Conservation (phyloP, 2,329 filamentous ascomycete genomes). For the Cordyceps pruinosa region DNA sequence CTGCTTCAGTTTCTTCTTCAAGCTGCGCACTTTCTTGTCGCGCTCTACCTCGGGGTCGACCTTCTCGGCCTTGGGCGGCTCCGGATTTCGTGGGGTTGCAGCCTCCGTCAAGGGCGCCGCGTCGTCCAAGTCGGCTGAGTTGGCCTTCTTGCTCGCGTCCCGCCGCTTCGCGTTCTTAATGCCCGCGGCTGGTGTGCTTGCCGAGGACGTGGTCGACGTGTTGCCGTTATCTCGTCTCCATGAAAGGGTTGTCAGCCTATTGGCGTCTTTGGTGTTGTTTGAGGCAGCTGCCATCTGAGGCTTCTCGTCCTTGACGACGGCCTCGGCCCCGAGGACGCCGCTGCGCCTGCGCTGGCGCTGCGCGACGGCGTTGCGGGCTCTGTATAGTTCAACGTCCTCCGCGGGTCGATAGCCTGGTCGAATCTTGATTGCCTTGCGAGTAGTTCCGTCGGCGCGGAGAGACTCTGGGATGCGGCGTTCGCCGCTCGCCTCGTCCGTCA, state of each 20-base stretch:
- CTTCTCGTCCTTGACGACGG: slow-evolving; percentile 43
- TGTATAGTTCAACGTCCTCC: slow-evolving; percentile 94
- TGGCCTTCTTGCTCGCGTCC: slow-evolving; percentile 50
- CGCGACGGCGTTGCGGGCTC: slow-evolving; percentile 79
- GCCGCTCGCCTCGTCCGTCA: slow-evolving; percentile 67
- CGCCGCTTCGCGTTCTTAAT: slow-evolving; percentile 83
- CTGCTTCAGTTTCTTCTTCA: slow-evolving; percentile 93
- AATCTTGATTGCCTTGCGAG: slow-evolving; percentile 90
- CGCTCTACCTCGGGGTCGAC: slow-evolving; percentile 67
- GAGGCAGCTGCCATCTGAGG: slow-evolving; percentile 27
- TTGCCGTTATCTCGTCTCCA: slow-evolving; percentile 2
- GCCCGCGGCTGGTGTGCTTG: slow-evolving; percentile 35
- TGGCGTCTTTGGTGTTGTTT: not conserved
- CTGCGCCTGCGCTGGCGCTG: slow-evolving; percentile 66
- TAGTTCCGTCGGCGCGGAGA: slow-evolving; percentile 76
- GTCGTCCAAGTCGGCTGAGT: slow-evolving; percentile 39
- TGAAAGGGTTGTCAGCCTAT: not conserved
- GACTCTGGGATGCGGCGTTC: slow-evolving; percentile 87
- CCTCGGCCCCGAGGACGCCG: slow-evolving; percentile 65
- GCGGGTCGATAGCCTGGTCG: slow-evolving; percentile 88
- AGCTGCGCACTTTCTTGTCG: slow-evolving; percentile 85
- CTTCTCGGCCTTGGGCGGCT: slow-evolving; percentile 32
- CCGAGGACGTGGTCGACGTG: not conserved
- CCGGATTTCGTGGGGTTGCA: slow-evolving; percentile 48
- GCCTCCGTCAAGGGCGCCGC: slow-evolving; percentile 22